Conservation (phyloP, 2,329 filamentous ascomycete species). For the Colletotrichum lini region DNA sequence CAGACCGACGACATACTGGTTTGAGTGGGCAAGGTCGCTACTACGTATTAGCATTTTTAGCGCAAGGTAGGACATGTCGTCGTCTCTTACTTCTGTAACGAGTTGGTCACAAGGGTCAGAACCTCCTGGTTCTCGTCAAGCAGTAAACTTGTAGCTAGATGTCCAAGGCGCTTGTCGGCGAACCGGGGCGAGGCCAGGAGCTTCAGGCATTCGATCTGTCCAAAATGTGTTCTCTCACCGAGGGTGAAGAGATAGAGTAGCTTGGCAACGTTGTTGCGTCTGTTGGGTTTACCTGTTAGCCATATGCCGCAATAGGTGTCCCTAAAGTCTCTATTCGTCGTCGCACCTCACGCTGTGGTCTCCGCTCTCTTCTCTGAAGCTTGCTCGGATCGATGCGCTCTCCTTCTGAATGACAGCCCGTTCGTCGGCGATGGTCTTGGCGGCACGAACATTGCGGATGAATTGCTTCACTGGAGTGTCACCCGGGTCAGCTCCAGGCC, state of each 20-base stretch:
- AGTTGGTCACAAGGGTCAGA: slow-evolving; percentile 96
- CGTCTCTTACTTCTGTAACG: slow-evolving; percentile 85
- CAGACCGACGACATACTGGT: slow-evolving; percentile 98
- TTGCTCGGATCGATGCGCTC: slow-evolving; percentile 96
- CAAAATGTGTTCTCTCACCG: slow-evolving; percentile 97
- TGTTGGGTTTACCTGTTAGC: slow-evolving; percentile 55
- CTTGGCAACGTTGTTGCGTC: slow-evolving; percentile 99
- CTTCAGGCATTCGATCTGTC: slow-evolving; percentile 99
- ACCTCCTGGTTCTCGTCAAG: slow-evolving; percentile 99
- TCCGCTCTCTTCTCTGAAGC: slow-evolving; percentile 96
- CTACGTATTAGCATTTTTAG: slow-evolving; percentile 50
- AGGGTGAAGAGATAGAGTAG: slow-evolving; percentile 98
- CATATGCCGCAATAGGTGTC: slow-evolving; percentile 23
- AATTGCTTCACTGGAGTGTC: slow-evolving; percentile 90
- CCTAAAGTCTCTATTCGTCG: slow-evolving; percentile 43
- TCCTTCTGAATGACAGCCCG: slow-evolving; percentile 98
- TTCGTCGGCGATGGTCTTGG: slow-evolving; percentile 99
- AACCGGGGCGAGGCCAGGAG: slow-evolving; percentile 96
- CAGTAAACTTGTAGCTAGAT: slow-evolving; percentile 94
- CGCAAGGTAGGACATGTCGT: background rate
- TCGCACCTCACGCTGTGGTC: slow-evolving; percentile 90
- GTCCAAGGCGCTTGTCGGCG: slow-evolving; percentile 96
- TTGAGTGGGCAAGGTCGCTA: slow-evolving; percentile 95
- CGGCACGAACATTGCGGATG: slow-evolving; percentile 98
- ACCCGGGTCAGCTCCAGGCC: slow-evolving; percentile 28